Percentiles rank a stretch among this genome's conserved stretches.
These are phyloP conservation scores for Boeremia lycopersici DNA, from an alignment of 2,329 filamentous ascomycete species.

Conservation along the genomic window DNA sequence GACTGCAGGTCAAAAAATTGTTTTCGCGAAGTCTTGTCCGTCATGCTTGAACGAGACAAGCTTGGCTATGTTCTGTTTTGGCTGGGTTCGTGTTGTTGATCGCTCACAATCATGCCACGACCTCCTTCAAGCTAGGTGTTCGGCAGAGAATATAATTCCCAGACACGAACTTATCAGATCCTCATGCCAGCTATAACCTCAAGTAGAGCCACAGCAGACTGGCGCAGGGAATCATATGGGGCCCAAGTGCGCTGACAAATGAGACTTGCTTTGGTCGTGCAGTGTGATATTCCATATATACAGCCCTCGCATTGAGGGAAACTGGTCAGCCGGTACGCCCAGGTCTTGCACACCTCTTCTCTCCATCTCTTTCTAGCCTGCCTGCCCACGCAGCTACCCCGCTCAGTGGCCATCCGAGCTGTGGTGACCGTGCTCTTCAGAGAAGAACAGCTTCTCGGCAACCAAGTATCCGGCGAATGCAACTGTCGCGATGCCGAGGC, in stretches of 20 bases:
- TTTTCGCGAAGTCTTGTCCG: no score
- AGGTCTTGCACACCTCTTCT: constrained; percentile 25
- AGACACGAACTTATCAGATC: background rate
- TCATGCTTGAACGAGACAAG: no score
- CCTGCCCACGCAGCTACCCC: background rate
- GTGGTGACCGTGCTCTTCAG: constrained; percentile 59
- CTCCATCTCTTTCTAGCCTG: constrained; percentile 4
- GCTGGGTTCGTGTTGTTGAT: no score
- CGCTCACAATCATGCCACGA: no score
- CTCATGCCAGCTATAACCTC: background rate
- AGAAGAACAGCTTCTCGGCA: constrained; percentile 86
- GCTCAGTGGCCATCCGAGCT: constrained; percentile 35
- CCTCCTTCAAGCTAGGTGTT: background rate
- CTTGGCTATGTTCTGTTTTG: no score
- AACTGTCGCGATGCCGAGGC: constrained; percentile 88
- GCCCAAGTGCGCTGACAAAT: constrained; percentile 11
- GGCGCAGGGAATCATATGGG: constrained; percentile 6
- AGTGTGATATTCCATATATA: constrained; percentile 45
- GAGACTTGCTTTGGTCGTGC: constrained; percentile 19
- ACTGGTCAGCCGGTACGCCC: constrained; percentile 40
- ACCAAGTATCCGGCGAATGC: constrained; percentile 89
- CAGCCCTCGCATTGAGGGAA: constrained; percentile 35
- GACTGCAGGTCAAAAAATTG: no score
- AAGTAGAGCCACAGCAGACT: no score
- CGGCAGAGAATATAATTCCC: no score